Evolutionary conservation across 2,329 filamentous ascomycete genomes (phyloP), one percentile per base, ranked within the genome.

Genomic region (Daldinia eschscholtzii): DNA sequence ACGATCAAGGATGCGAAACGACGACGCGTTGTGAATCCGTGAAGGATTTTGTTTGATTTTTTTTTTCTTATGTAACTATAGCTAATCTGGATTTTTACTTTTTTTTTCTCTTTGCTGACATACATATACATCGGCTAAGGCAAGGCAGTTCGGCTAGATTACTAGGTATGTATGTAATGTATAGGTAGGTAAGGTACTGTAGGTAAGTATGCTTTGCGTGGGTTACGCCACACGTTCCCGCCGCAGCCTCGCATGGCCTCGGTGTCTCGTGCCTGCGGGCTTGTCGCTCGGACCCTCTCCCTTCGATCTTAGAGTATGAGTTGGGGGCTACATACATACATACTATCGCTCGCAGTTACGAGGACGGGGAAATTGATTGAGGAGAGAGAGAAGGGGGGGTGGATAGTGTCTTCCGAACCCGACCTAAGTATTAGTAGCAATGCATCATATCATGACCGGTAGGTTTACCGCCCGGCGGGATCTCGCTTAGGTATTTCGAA

Each of bases 171-270:
- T 60, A 56, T 55, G 41, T 33, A 10, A 23, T 23, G 20, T 23
- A 23, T 23, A 23, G 20, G 28, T 58, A 64, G 5, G 23, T 50
- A 33, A n/a, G 28, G 26, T 33, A 10, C 4, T 37, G n/a, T 20
- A 23, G 20, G 20, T 23, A 23, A 23, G 33, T 35, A 9, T 35
- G 5, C 7, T 30, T 55, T 41, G 35, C 53, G 33, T 39, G 2
- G 20, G 52, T 41, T 50, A 42, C 44, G 44, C 39, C 26, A 18
- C 26, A 13, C 33, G 37, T 52, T 52, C 35, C 42, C 56, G 65
- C 62, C 59, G 59, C 62, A 68, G 68, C 65, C 68, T 70, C 60
- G 68, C 68, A 70, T 63, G 28, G n/a, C 23, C 46, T 44, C 9
- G 39, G 15, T 35, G 39, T 66, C 65, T 57, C 59, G 65, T 68